phyloP scores from a whole-genome alignment of 441 rosid genomes.

The Brassica hybrid region DNA sequence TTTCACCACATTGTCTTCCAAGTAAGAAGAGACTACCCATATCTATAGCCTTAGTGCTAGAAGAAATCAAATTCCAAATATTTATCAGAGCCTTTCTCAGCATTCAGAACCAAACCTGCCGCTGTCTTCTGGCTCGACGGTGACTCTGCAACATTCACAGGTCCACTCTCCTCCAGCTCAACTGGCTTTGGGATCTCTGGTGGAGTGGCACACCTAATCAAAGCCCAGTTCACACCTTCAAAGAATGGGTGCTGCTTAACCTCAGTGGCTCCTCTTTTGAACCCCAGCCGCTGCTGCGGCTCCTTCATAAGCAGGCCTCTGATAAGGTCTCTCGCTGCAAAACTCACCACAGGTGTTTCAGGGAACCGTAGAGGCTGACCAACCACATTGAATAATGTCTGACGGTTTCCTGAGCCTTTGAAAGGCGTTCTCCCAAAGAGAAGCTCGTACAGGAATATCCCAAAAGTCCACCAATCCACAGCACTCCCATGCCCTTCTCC shows the following conservation, averaged over 20 bases:
- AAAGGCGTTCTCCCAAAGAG: slow-evolving; percentile 93
- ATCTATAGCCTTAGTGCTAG: slow-evolving; percentile 48
- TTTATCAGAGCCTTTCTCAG: slow-evolving; percentile 77
- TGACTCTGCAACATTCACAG: slow-evolving; percentile 51
- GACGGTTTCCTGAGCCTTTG: slow-evolving; percentile 91
- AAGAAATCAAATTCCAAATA: slow-evolving; percentile 98
- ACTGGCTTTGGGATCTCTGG: slow-evolving; percentile 89
- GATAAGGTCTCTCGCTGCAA: slow-evolving; percentile 86
- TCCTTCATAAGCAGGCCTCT: slow-evolving; percentile 88
- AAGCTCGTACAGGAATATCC: slow-evolving; percentile 84
- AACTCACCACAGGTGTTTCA: slow-evolving; percentile 81
- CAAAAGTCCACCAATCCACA: slow-evolving; percentile 97
- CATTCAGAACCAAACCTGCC: slow-evolving; percentile 39
- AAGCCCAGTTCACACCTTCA: slow-evolving; percentile 96
- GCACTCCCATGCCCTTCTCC: slow-evolving; percentile 99
- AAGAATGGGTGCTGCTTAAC: slow-evolving; percentile 93
- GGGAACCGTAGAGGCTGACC: slow-evolving; percentile 94
- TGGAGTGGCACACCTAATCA: slow-evolving; percentile 90
- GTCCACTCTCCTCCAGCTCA: slow-evolving; percentile 65
- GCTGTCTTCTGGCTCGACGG: slow-evolving; percentile 60
- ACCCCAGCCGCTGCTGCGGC: slow-evolving; percentile 82
- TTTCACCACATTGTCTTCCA: slow-evolving; percentile 22
- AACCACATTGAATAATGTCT: slow-evolving; percentile 89
- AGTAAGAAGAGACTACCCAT: slow-evolving; percentile 23
- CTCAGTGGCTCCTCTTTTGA: slow-evolving; percentile 94